Conservation (phyloP, 78 protist genomes). For the Protostelium mycophagum region DNA sequence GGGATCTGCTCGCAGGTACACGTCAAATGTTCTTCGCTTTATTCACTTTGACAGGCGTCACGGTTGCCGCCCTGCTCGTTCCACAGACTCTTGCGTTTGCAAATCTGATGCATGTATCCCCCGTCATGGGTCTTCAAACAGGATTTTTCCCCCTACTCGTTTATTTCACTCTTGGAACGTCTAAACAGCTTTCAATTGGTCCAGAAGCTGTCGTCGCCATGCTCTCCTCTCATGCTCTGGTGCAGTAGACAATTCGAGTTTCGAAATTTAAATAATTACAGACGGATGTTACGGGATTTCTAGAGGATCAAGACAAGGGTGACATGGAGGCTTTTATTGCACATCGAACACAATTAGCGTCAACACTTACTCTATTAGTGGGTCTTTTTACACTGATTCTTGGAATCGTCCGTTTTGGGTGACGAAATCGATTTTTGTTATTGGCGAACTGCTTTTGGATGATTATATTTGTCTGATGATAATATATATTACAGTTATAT, state of each 20-base stretch:
- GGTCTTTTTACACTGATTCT: conserved; percentile 42
- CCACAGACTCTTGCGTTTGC: conserved; percentile 77
- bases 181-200: conserved; percentile 57
- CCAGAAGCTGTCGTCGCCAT: conserved; percentile 59
- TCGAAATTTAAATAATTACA: background rate
- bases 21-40: background rate
- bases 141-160: conserved; percentile 76
- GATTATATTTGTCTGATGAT: no score
- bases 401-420: conserved; percentile 55
- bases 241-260: background rate
- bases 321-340: background rate
- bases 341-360: background rate
- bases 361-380: conserved; percentile 4
- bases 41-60: conserved; percentile 53
- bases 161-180: conserved; percentile 77
- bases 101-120: conserved; percentile 61
- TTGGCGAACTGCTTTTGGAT: no score
- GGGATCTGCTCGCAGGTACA: background rate
- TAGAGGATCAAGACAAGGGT: background rate
- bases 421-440: no score
- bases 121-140: conserved; percentile 70
- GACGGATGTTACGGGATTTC: conserved; percentile 25
- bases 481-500: no score
- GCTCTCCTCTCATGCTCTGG: conserved; percentile 23
- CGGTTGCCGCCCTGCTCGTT: conserved; percentile 70